phyloP scores from a whole-genome alignment of 768 basidiomycete genomes.

The Termitomyces sp. region DNA sequence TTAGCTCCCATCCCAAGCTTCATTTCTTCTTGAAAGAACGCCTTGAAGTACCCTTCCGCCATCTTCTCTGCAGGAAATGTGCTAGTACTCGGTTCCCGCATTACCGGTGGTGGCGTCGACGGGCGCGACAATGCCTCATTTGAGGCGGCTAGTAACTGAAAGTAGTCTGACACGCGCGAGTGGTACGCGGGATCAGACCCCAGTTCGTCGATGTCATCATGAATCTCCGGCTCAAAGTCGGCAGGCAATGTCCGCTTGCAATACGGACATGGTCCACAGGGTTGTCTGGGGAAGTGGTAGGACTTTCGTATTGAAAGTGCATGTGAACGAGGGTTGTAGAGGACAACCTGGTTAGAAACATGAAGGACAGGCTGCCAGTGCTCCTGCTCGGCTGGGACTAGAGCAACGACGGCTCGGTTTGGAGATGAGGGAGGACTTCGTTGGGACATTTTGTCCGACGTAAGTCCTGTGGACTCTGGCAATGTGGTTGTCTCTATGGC shows the following conservation, averaged over 20 bases:
- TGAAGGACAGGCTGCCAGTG: constrained; percentile 78
- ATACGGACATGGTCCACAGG: constrained; percentile 56
- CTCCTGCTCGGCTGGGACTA: constrained; percentile 23
- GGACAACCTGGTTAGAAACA: constrained; percentile 79
- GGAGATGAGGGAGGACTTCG: constrained; percentile 15
- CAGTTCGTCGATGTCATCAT: constrained; percentile 23
- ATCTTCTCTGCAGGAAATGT: constrained; percentile 66
- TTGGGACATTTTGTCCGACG: constrained; percentile 6
- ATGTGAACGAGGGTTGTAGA: constrained; percentile 84
- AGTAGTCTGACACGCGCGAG: constrained; percentile 70
- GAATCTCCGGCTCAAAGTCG: constrained; percentile 32
- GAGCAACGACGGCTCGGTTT: constrained; percentile 12
- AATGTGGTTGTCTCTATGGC: not conserved
- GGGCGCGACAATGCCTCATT: constrained; percentile 60
- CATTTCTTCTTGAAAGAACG: constrained; percentile 89
- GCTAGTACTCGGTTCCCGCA: constrained; percentile 16
- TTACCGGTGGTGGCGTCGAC: constrained; percentile 39
- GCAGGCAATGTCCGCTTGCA: constrained; percentile 59
- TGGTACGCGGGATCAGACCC: constrained; percentile 38
- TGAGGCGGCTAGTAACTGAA: constrained; percentile 67
- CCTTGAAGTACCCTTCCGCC: constrained; percentile 90
- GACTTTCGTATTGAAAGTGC: constrained; percentile 62
- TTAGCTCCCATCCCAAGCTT: constrained; percentile 94
- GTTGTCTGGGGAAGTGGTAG: constrained; percentile 14
- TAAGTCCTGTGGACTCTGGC: no score